Evolutionary conservation across 2,329 filamentous ascomycete genomes (phyloP).

Genomic region (Apiospora hydei): DNA sequence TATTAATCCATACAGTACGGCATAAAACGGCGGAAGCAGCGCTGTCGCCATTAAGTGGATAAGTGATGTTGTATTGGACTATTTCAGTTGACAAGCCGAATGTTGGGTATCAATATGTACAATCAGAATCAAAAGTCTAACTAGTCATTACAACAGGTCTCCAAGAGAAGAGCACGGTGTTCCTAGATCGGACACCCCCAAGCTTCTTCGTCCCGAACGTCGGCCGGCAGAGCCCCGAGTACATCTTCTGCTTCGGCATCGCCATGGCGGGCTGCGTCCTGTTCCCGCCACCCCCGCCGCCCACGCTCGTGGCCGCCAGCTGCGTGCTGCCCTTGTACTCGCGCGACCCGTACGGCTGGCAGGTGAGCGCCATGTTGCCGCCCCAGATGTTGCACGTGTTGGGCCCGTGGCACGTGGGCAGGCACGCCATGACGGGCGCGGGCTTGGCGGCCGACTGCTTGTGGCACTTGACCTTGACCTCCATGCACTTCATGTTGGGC

Average conservation of each 20-base stretch:
- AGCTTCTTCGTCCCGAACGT: constrained; percentile 1
- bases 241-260: neutral
- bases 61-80: too few species aligned
- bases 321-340: neutral
- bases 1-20: too few species aligned
- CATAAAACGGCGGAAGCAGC: too few species aligned
- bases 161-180: too few species aligned
- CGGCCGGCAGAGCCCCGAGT: neutral
- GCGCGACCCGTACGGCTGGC: neutral
- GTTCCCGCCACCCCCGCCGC: too few species aligned
- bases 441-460: neutral
- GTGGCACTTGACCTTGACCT: neutral
- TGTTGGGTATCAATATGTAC: too few species aligned
- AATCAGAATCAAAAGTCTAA: too few species aligned
- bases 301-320: neutral
- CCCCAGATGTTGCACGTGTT: neutral
- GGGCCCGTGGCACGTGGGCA: neutral
- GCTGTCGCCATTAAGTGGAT: too few species aligned
- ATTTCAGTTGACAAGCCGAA: too few species aligned
- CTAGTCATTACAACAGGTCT: too few species aligned
- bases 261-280: neutral
- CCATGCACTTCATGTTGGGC: neutral
- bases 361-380: constrained; percentile 8
- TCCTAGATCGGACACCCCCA: neutral
- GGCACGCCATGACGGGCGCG: neutral